Conservation (phyloP, 192 early-diverging fungal species). For the Linderina pennispora region DNA sequence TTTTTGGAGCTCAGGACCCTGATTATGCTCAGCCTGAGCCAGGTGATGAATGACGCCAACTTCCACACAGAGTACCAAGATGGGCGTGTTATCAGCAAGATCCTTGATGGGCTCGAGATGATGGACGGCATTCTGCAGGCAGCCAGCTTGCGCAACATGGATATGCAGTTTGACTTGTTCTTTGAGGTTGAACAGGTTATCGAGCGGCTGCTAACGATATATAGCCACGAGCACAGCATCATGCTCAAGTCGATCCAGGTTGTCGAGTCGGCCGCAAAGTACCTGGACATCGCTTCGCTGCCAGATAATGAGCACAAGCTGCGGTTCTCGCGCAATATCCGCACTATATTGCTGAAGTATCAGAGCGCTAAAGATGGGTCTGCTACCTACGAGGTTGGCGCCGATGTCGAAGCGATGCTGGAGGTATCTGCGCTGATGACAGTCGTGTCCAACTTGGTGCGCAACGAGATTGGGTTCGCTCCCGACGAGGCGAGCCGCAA, state of each 20-base stretch:
- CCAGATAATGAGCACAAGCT: constrained; percentile 32
- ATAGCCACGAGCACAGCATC: constrained; percentile 19
- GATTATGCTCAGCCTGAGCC: constrained; percentile 11
- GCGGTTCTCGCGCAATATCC: constrained; percentile 26
- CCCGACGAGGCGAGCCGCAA: constrained; percentile 18
- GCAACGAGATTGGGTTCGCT: constrained; percentile 43
- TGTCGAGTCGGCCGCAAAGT: constrained; percentile 32
- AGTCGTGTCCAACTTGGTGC: constrained; percentile 27
- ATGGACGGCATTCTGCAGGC: constrained; percentile 41
- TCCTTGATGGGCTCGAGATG: constrained; percentile 46
- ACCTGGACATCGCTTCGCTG: constrained; percentile 32
- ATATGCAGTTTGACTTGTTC: constrained; percentile 28
- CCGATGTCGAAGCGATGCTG: constrained; percentile 21
- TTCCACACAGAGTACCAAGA: constrained; percentile 13
- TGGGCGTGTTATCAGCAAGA: constrained; percentile 9
- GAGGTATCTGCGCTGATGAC: constrained; percentile 24
- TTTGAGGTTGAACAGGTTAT: constrained; percentile 35
- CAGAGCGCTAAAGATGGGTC: constrained; percentile 5
- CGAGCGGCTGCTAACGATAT: constrained; percentile 20
- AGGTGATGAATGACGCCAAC: constrained; percentile 2
- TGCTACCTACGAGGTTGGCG: neutral
- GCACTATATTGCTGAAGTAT: constrained; percentile 21
- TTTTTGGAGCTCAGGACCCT: constrained; percentile 32
- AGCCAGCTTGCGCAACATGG: constrained; percentile 38
- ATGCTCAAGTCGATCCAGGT: constrained; percentile 26